A percentile compares a stretch with the other conserved stretches of the same genome.
Evolutionary conservation across 768 basidiomycete genomes (phyloP).

Genomic region (Leucocoprinus birnbaumii): DNA sequence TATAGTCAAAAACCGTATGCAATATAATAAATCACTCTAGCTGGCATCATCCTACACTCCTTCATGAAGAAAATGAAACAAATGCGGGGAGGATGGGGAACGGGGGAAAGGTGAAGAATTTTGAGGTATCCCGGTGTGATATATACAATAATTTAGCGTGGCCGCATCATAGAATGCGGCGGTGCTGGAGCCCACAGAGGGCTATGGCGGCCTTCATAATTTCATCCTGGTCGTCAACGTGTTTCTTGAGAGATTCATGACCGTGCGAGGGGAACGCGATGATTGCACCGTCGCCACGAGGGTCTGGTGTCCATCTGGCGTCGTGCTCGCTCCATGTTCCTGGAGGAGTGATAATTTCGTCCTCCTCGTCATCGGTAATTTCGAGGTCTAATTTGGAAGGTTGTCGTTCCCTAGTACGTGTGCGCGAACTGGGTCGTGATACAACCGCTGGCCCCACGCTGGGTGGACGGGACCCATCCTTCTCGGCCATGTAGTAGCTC

Average conservation of each 20-base stretch:
- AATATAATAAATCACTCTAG: conserved; percentile 1
- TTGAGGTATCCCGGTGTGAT: conserved; percentile 11
- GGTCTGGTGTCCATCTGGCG: conserved; percentile 29
- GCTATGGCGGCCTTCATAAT: conserved; percentile 70
- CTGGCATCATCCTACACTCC: conserved; percentile 1
- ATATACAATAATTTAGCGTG: not conserved
- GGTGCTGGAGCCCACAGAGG: conserved; percentile 53
- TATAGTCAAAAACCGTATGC: conserved; percentile 2
- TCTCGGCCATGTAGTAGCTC: no score
- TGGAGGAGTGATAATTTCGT: conserved; percentile 64
- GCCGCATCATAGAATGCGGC: conserved; percentile 10
- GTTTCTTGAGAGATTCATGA: not conserved
- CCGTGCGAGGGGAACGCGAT: conserved; percentile 14
- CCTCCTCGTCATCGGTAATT: conserved; percentile 62
- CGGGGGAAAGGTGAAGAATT: not conserved
- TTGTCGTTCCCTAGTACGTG: conserved; percentile 13
- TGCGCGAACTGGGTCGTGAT: conserved; percentile 11
- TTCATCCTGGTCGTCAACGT: conserved; percentile 50
- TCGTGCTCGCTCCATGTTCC: conserved; percentile 47
- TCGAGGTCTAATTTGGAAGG: conserved; percentile 27
- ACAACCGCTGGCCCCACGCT: conserved; percentile 2
- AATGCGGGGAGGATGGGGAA: not conserved
- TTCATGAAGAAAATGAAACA: not conserved
- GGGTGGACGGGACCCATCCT: conserved; percentile 24
- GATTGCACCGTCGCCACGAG: conserved; percentile 18